Evolutionary conservation across 495 filamentous ascomycete species (phyloP), one percentile per base, ranked within the genome.

Genomic region (Penicillium herquei): DNA sequence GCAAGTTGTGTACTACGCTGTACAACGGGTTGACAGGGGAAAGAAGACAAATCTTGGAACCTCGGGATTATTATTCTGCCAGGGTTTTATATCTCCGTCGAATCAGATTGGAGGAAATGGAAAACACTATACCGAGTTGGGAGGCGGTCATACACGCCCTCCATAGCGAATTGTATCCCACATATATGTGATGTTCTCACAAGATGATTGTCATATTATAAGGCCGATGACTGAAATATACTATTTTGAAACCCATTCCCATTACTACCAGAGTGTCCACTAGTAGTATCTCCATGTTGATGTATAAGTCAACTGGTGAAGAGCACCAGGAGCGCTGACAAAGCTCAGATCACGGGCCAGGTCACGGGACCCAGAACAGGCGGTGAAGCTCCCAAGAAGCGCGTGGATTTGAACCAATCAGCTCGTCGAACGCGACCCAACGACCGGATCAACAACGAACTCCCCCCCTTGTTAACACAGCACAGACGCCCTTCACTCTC

Each of bases 371-470:
- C 21, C 32, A 17, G 7, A 39, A 56, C 49, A 59, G 54, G 50
- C 46, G 55, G 69, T 75, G 64, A 72, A 21, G 10, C 26, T 46
- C 56, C 56, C 54, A 55, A 51, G 12, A 51, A 50, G 52, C 55
- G 54, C 46, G 56, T 51, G 40, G 21, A 17, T 35, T 33, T 10
- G 34, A 46, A 35, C 72, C 72, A 75, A 75, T 75, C 66, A 75
- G 42, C n/a, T 11, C 33, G 32, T 44, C 35, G 40, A 57, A 74
- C 72, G 72, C 72, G 72, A 73, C 70, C 72, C 70, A 72, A 69
- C 62, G 55, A 66, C 63, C 59, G 63, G 67, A 70, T 72, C 68
- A 72, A 72, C 70, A 72, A 70, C 59, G 60, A 65, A 68, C 51
- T 61, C 59, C 63, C 63, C 62, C 59, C 59, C 21, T 26, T 65